These are phyloP conservation scores for Pleurotus djamor DNA, from an alignment of 768 basidiomycete species.

Conservation along the genomic window DNA sequence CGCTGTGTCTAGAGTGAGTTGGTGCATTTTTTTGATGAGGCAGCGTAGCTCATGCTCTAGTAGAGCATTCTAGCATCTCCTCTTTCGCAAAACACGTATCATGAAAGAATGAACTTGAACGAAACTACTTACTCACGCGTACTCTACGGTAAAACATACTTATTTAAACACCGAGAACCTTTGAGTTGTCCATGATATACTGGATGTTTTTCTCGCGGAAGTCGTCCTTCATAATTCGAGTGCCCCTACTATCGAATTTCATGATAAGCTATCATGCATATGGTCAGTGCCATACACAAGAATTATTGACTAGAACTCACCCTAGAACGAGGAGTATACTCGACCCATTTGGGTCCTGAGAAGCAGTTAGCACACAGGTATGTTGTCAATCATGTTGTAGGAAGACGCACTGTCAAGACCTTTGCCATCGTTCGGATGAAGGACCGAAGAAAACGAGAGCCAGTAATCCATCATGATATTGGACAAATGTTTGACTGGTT, in stretches of 20 bases:
- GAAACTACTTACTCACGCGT: no score
- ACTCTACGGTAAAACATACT: neutral
- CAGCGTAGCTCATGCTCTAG: no score
- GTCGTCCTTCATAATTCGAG: neutral
- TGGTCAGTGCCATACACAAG: neutral
- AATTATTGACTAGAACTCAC: neutral
- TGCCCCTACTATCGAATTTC: neutral
- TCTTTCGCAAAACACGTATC: no score
- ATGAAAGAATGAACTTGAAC: no score
- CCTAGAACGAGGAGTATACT: neutral
- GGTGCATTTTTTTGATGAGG: no score
- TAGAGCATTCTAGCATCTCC: no score
- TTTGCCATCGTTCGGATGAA: slow-evolving; percentile 42
- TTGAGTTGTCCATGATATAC: neutral
- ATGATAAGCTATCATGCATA: neutral
- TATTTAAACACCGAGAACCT: neutral
- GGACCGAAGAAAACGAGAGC: slow-evolving; percentile 42
- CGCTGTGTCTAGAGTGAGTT: slow-evolving; percentile 2
- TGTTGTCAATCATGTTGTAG: no score
- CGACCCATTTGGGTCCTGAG: neutral
- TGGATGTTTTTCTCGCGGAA: neutral
- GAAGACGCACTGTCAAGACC: slow-evolving; percentile 24
- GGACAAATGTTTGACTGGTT: slow-evolving; percentile 22
- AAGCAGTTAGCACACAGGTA: neutral
- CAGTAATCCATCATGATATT: slow-evolving; percentile 39